phyloP scores from a whole-genome alignment of 768 basidiomycete genomes.

The Pleurotus cornucopiae region DNA sequence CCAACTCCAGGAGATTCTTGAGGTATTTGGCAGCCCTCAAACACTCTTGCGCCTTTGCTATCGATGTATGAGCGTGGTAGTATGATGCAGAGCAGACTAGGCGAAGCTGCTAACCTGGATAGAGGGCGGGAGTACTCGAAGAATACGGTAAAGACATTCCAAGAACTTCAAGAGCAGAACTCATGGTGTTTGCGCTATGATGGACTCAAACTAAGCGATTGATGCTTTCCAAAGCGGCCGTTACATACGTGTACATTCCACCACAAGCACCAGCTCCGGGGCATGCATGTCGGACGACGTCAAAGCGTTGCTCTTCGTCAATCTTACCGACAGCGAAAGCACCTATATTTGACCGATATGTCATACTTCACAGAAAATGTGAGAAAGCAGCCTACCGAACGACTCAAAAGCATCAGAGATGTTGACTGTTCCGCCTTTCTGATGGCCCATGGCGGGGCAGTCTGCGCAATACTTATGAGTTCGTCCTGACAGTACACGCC shows the following conservation, averaged over 20 bases:
- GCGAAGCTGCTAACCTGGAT: conserved; percentile 44
- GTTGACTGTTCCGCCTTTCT: conserved; percentile 80
- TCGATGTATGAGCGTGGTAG: not conserved
- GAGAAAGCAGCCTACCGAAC: conserved; percentile 45
- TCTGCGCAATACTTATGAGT: too few relatives aligned
- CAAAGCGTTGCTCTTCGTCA: conserved; percentile 73
- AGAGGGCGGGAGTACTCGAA: conserved; percentile 69
- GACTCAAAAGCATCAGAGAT: conserved; percentile 85
- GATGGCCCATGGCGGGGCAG: conserved; percentile 61
- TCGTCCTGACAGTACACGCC: too few relatives aligned
- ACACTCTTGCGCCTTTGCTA: conserved; percentile 84
- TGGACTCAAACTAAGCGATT: not conserved
- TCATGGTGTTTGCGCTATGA: conserved; percentile 81
- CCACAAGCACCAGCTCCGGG: conserved; percentile 84
- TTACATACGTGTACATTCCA: conserved; percentile 76
- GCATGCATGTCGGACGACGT: conserved; percentile 83
- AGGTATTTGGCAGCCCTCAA: conserved; percentile 73
- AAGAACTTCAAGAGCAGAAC: conserved; percentile 75
- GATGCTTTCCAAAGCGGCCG: not conserved
- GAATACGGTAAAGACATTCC: conserved; percentile 87
- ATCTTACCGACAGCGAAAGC: conserved; percentile 77
- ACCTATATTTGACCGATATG: conserved; percentile 33
- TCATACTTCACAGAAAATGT: not conserved
- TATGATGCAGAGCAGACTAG: not conserved
- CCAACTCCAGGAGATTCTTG: conserved; percentile 66